Percentiles rank a stretch among this genome's conserved stretches.
Evolutionary conservation across 768 basidiomycete species (phyloP).

Genomic region (Naganishia friedmannii): DNA sequence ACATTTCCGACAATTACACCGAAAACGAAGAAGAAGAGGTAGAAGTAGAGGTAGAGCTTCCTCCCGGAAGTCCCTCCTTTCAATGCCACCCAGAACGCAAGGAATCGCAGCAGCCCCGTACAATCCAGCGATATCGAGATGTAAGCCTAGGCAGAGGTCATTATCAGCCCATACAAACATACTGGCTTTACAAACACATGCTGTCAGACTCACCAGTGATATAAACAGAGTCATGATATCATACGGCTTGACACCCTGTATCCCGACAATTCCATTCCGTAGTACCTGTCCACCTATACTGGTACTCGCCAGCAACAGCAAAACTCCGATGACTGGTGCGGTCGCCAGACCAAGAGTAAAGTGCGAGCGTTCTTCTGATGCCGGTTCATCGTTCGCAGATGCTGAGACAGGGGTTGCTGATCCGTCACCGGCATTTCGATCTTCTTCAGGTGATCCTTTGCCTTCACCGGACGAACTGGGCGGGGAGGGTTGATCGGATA

Average conservation of each 20-base stretch:
- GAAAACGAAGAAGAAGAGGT: slow-evolving; percentile 71
- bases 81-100: slow-evolving; percentile 85
- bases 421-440: not conserved
- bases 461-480: not conserved
- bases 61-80: slow-evolving; percentile 70
- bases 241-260: slow-evolving; percentile 77
- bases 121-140: slow-evolving; percentile 87
- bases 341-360: slow-evolving; percentile 49
- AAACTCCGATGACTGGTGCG: slow-evolving; percentile 54
- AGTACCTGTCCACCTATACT: slow-evolving; percentile 57
- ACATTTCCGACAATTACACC: slow-evolving; percentile 80
- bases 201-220: slow-evolving; percentile 59
- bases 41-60: slow-evolving; percentile 74
- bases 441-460: not conserved
- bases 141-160: slow-evolving; percentile 58
- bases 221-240: slow-evolving; percentile 92
- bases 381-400: not conserved
- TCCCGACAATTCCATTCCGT: slow-evolving; percentile 73
- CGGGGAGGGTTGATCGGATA: not conserved
- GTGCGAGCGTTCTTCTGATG: slow-evolving; percentile 27
- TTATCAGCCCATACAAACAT: not conserved
- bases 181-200: not conserved
- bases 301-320: slow-evolving; percentile 53
- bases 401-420: not conserved
- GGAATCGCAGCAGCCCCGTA: slow-evolving; percentile 78